Evolutionary conservation across 257 asterid species (phyloP), one percentile per base, ranked within the genome.

Genomic region (Solanum ahanhuiri): DNA sequence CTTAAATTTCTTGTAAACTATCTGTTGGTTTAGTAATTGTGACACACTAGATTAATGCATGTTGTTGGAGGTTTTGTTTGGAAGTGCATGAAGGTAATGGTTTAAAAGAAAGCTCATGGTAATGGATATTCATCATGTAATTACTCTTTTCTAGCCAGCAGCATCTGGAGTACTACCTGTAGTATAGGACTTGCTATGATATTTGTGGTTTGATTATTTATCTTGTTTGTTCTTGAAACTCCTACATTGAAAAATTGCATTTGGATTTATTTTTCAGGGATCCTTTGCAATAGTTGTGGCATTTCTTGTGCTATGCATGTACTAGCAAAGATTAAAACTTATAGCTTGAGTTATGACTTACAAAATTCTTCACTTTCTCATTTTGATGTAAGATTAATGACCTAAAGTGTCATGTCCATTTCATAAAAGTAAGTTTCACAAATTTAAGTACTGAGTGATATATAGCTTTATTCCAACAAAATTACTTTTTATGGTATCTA

Each of bases 241-340:
- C 70, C 34, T 48, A 12, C 25, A 51, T 39, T 84, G 17, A 39
- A 63, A 87, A 88, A 91, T 93, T 94, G 96, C 96, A 91, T 91
- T 81, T 87, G 98, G 96, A 92, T 88, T 91, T 90, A 87, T 76
- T 86, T 90, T 89, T 88, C 89, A 72, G 67, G 86, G 91, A 90
- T 89, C 95, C 95, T 93, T 86, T 91, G 98, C 96, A 92, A 90
- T 91, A 84, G 83, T 83, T 85, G 86, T 57, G 76, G 43, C 86
- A 85, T 85, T 89, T 66, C 85, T 57, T 70, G 81, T 85, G 85
- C 81, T 54, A 12, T 66, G 58, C 84, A 18, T 73, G 34, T 86
- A 22, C 22, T 77, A 82, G 73, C 85, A 82, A 57, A 82, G 69
- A 39, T 33, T 31, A 39, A 64, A 28, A 28, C 28, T 28, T 28